Conservation (phyloP, 2,329 filamentous ascomycete genomes). For the Diplocarpon mali region DNA sequence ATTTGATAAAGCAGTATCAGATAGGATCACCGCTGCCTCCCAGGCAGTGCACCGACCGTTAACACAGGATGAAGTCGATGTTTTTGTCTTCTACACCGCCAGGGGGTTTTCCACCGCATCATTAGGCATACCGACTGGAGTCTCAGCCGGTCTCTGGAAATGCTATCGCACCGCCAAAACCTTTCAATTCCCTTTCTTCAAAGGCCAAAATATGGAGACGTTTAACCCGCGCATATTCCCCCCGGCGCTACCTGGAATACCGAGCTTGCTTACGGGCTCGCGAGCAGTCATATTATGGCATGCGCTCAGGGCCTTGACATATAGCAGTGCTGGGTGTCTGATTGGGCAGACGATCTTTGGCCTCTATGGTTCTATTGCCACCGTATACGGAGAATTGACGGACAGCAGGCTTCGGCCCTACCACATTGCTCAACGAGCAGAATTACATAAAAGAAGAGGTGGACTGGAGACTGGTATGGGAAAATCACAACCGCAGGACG, state of each 20-base stretch:
- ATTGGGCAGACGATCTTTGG: constrained; percentile 16
- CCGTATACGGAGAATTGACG: constrained; percentile 17
- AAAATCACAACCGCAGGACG: constrained; percentile 2
- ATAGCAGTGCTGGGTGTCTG: constrained; percentile 15
- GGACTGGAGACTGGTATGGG: constrained; percentile 3
- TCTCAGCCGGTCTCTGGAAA: constrained; percentile 20
- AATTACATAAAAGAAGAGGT: constrained; percentile 5
- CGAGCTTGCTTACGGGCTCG: constrained; percentile 10
- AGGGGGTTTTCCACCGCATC: constrained; percentile 22
- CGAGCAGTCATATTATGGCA: constrained; percentile 20
- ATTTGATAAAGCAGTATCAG: constrained; percentile 1
- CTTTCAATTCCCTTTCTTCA: constrained; percentile 24
- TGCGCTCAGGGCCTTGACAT: constrained; percentile 13
- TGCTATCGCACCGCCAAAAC: constrained; percentile 14
- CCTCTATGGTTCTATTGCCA: constrained; percentile 19
- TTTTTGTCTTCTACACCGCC: constrained; percentile 20
- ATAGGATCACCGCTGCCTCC: constrained; percentile 3
- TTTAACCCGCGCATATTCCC: constrained; percentile 18
- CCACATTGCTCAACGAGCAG: constrained; percentile 7
- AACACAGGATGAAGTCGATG: constrained; percentile 22
- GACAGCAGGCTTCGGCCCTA: constrained; percentile 22
- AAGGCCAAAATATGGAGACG: constrained; percentile 18
- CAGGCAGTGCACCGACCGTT: constrained; percentile 14
- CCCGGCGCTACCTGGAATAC: not conserved
- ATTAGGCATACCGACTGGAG: constrained; percentile 17